Conservation (phyloP, 176 grass and related monocot species). For the Phoenix roebelenii region DNA sequence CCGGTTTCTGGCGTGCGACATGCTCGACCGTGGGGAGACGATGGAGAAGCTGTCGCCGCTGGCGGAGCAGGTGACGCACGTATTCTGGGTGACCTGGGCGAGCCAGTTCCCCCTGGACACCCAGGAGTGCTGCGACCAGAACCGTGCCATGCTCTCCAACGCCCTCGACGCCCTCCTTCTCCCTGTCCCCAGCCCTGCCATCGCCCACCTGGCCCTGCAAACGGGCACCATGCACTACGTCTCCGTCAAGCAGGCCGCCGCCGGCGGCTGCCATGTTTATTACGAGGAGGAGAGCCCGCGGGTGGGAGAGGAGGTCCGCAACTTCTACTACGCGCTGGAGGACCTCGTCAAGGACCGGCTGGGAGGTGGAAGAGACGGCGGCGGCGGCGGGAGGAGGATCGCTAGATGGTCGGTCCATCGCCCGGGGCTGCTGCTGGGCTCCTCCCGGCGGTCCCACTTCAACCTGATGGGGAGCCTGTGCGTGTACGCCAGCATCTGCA, state of each 20-base stretch:
- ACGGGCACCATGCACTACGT: slow-evolving; percentile 35
- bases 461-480: slow-evolving; percentile 23
- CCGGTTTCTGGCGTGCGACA: slow-evolving; percentile 25
- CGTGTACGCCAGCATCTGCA: slow-evolving; percentile 28
- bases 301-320: background rate
- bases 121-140: slow-evolving; percentile 22
- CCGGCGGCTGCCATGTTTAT: background rate
- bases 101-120: slow-evolving; percentile 28
- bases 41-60: slow-evolving; percentile 8
- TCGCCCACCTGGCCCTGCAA: slow-evolving; percentile 21
- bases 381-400: background rate
- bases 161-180: slow-evolving; percentile 19
- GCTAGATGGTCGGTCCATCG: slow-evolving; percentile 32
- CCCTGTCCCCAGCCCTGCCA: background rate
- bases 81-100: slow-evolving; percentile 35
- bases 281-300: slow-evolving; percentile 19
- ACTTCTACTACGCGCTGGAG: slow-evolving; percentile 27
- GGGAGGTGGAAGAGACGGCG: no score
- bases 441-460: slow-evolving; percentile 21
- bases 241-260: slow-evolving; percentile 5
- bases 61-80: slow-evolving; percentile 19
- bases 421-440: slow-evolving; percentile 23
- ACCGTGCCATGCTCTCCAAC: slow-evolving; percentile 24
- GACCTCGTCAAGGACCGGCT: slow-evolving; percentile 4
- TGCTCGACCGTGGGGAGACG: slow-evolving; percentile 18